Conservation (phyloP, 75 land plant species). For the Picea sitchensis region DNA sequence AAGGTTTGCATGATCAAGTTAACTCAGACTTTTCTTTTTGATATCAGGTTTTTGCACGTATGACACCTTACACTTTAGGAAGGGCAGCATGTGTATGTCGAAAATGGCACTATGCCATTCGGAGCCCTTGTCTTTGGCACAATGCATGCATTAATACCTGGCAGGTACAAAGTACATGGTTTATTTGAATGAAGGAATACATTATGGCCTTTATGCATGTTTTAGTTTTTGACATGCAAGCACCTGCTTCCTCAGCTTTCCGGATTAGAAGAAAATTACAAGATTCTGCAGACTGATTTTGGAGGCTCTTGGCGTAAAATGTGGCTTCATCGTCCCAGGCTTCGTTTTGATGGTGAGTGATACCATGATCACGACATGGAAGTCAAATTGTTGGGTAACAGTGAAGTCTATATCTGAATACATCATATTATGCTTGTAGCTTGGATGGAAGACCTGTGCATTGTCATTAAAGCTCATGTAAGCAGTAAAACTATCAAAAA, state of each 20-base stretch:
- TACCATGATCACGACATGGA: not conserved
- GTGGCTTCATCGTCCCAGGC: conserved; percentile 87
- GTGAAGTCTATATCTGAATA: not conserved
- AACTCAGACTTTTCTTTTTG: not conserved
- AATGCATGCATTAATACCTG: conserved; percentile 91
- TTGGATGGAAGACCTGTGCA: not conserved
- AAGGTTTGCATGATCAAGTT: not conserved
- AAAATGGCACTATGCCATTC: conserved; percentile 88
- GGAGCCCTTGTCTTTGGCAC: conserved; percentile 87
- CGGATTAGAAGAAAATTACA: conserved; percentile 67
- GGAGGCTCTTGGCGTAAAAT: conserved; percentile 96
- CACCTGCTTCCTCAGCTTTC: conserved; percentile 36
- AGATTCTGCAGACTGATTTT: conserved; percentile 52
- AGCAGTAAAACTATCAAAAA: not conserved
- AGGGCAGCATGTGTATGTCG: conserved; percentile 95
- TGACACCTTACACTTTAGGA: conserved; percentile 80
- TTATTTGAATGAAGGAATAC: not conserved
- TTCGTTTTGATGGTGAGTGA: conserved; percentile 84
- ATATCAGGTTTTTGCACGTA: conserved; percentile 66
- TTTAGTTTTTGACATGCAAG: conserved; percentile 6
- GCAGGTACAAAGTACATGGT: conserved; percentile 55
- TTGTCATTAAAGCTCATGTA: not conserved
- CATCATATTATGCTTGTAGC: conserved; percentile 3
- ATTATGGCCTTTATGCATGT: not conserved
- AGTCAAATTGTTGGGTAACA: conserved; percentile 1